phyloP scores from a whole-genome alignment of 208 protist genomes.

The Trypanosoma brucei region DNA sequence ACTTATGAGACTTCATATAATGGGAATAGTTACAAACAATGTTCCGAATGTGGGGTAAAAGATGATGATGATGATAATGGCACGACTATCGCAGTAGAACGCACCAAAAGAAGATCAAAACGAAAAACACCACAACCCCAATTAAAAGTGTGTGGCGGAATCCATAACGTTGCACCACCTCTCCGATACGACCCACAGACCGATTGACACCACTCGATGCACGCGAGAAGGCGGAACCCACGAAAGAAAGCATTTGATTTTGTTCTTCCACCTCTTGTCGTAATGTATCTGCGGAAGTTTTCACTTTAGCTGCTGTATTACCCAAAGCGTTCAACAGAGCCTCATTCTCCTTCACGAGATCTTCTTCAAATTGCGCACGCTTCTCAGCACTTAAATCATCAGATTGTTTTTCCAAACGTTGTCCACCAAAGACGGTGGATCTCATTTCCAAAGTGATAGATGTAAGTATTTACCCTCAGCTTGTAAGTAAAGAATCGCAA shows the following conservation, averaged over 20 bases:
- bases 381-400: slow-evolving; percentile 15
- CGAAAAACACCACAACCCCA: slow-evolving; percentile 30
- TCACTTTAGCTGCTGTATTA: slow-evolving; percentile 55
- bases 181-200: slow-evolving; percentile 41
- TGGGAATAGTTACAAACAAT: too few species aligned
- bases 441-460: slow-evolving; percentile 33
- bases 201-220: slow-evolving; percentile 53
- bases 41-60: too few species aligned
- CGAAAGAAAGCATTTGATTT: slow-evolving; percentile 49
- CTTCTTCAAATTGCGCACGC: slow-evolving; percentile 52
- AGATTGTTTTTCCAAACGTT: neutral
- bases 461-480: neutral
- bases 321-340: slow-evolving; percentile 63
- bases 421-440: slow-evolving; percentile 53
- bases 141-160: slow-evolving; percentile 47
- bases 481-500: neutral
- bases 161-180: slow-evolving; percentile 57
- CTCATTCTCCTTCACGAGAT: slow-evolving; percentile 74
- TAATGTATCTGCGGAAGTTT: slow-evolving; percentile 47
- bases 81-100: slow-evolving; percentile 1
- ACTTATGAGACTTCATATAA: too few species aligned
- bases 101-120: slow-evolving; percentile 26
- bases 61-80: too few species aligned
- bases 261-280: slow-evolving; percentile 68
- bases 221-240: slow-evolving; percentile 41